A percentile compares a stretch with the other conserved stretches of the same genome.
Conservation (phyloP, 257 asterid species). For the Petrea volubilis region DNA sequence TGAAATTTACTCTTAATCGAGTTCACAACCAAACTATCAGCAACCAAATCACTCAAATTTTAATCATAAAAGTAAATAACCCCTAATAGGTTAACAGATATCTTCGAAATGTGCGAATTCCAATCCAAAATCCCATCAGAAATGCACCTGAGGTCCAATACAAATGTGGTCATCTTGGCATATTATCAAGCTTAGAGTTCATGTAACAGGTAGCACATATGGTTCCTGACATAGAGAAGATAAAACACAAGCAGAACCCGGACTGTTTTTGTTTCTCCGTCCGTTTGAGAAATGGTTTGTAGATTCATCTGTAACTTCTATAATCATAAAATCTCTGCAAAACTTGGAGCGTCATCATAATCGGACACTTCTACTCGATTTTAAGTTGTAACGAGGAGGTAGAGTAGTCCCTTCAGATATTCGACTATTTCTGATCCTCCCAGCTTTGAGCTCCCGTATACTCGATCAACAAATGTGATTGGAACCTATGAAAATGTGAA, state of each 20-base stretch:
- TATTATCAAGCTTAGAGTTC: neutral
- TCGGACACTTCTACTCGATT: conserved; percentile 17
- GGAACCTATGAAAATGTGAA: conserved; percentile 59
- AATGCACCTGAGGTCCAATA: neutral
- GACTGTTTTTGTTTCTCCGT: neutral
- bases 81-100: too few species aligned
- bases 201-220: neutral
- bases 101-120: neutral
- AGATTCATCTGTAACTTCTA: conserved; percentile 9
- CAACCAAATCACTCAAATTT: too few species aligned
- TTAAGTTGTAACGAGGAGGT: conserved; percentile 85
- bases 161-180: neutral
- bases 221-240: neutral
- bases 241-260: neutral
- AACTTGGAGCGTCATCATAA: conserved; percentile 6
- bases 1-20: too few species aligned
- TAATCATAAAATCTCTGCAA: neutral
- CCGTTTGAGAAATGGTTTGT: neutral
- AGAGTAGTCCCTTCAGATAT: conserved; percentile 82
- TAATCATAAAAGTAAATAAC: too few species aligned
- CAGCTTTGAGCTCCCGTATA: conserved; percentile 87
- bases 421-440: conserved; percentile 98
- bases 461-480: conserved; percentile 92
- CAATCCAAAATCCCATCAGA: neutral
- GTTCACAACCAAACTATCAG: too few species aligned